Conservation (phyloP, 345 rosid genomes). For the Hibiscus syriacus region DNA sequence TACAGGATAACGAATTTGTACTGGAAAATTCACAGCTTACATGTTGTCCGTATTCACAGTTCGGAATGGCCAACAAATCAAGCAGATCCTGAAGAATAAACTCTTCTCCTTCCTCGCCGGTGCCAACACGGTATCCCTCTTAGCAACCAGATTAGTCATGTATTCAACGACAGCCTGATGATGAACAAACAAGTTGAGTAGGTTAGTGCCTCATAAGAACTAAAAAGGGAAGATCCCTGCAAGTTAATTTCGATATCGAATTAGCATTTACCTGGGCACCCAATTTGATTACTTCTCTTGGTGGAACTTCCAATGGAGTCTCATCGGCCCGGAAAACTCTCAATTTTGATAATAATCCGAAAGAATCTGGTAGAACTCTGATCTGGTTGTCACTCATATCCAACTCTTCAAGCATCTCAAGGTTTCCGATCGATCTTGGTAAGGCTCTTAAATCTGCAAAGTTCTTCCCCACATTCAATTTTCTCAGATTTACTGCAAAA, state of each 20-base stretch:
- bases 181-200: neutral
- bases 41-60: neutral
- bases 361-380: constrained; percentile 44
- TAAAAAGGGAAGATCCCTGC: neutral
- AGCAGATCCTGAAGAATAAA: constrained; percentile 27
- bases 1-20: neutral
- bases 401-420: constrained; percentile 66
- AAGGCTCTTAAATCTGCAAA: constrained; percentile 57
- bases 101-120: constrained; percentile 25
- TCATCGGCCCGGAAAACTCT: constrained; percentile 42
- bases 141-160: constrained; percentile 38
- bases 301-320: constrained; percentile 61
- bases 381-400: constrained; percentile 64
- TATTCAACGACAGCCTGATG: constrained; percentile 54
- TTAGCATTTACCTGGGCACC: constrained; percentile 53
- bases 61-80: constrained; percentile 10
- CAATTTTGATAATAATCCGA: constrained; percentile 40
- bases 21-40: neutral
- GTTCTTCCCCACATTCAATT: constrained; percentile 51
- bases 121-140: constrained; percentile 14
- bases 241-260: neutral
- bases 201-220: neutral
- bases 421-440: constrained; percentile 56
- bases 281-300: constrained; percentile 35
- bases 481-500: constrained; percentile 37